Conservation (phyloP, 371 early-diverging fungal species). For the Mucor circinelloides region DNA sequence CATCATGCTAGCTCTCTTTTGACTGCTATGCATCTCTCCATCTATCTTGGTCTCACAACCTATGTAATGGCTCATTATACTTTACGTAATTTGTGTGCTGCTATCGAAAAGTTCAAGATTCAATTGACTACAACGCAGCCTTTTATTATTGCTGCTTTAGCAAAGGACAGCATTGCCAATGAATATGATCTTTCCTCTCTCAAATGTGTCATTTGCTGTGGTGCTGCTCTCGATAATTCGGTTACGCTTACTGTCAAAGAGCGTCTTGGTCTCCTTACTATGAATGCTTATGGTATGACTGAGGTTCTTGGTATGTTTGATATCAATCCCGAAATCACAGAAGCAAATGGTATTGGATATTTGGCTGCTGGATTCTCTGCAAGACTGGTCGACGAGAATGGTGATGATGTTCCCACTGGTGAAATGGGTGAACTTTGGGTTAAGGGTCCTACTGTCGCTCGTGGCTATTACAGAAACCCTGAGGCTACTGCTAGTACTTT, state of each 20-base stretch:
- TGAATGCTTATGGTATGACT: conserved; percentile 72
- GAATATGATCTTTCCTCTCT: conserved; percentile 65
- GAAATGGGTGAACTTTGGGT: conserved; percentile 69
- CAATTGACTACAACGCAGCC: conserved; percentile 68
- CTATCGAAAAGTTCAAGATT: conserved; percentile 62
- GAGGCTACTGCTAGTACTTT: conserved; percentile 65
- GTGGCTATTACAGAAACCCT: conserved; percentile 62
- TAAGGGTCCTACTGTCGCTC: conserved; percentile 49
- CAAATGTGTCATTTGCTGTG: conserved; percentile 58
- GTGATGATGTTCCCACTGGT: conserved; percentile 39
- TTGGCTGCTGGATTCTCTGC: conserved; percentile 61
- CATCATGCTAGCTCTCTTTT: conserved; percentile 21
- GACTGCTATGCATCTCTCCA: background rate
- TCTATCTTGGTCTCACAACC: background rate
- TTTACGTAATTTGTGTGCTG: conserved; percentile 46
- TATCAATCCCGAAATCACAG: conserved; percentile 20
- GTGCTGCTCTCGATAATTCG: conserved; percentile 72
- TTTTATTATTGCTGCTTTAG: conserved; percentile 52
- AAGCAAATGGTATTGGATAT: conserved; percentile 34
- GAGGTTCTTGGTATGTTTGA: conserved; percentile 32
- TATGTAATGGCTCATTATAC: conserved; percentile 64
- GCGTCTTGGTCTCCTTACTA: conserved; percentile 45
- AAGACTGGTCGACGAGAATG: conserved; percentile 57
- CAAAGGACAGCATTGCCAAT: conserved; percentile 55
- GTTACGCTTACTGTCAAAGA: conserved; percentile 39